Conservation (phyloP, 768 basidiomycete species). For the Cystobasidium onofrii region DNA sequence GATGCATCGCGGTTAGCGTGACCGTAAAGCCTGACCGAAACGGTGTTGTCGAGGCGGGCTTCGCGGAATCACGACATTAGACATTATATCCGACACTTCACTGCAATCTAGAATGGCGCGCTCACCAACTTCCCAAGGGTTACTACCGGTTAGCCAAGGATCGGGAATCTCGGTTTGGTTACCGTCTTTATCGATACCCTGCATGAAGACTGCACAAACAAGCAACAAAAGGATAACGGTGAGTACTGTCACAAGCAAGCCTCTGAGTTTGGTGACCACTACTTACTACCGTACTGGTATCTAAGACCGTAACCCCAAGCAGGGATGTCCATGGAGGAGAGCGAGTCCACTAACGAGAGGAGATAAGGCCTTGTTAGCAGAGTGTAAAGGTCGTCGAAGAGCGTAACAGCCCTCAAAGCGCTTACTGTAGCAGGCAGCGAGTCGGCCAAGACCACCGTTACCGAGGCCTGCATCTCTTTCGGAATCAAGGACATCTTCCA, state of each 20-base stretch:
- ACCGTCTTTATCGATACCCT: constrained; percentile 58
- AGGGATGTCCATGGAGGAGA: constrained; percentile 78
- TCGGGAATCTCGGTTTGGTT: constrained; percentile 54
- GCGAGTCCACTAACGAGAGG: constrained; percentile 55
- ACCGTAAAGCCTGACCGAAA: constrained; percentile 73
- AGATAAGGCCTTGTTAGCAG: not conserved
- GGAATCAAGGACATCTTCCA: constrained; percentile 54
- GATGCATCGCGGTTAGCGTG: constrained; percentile 60
- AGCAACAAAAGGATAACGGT: constrained; percentile 65
- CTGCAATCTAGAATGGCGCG: not conserved
- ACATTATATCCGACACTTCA: too few species aligned
- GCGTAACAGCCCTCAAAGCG: too few species aligned
- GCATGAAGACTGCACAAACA: constrained; percentile 61
- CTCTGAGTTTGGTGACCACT: too few species aligned
- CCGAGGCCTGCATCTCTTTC: constrained; percentile 93
- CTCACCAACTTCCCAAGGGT: constrained; percentile 55
- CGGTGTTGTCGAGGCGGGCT: constrained; percentile 39
- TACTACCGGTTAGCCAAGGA: constrained; percentile 79
- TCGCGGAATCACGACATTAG: not conserved
- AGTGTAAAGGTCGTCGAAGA: too few species aligned
- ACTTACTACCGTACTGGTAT: constrained; percentile 48
- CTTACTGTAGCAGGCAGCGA: constrained; percentile 92
- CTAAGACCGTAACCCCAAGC: constrained; percentile 91
- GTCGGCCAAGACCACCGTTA: constrained; percentile 82
- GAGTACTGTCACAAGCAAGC: too few species aligned